Base-by-base conservation (phyloP, 305 asterid genomes). In the Galium porrigens region DNA sequence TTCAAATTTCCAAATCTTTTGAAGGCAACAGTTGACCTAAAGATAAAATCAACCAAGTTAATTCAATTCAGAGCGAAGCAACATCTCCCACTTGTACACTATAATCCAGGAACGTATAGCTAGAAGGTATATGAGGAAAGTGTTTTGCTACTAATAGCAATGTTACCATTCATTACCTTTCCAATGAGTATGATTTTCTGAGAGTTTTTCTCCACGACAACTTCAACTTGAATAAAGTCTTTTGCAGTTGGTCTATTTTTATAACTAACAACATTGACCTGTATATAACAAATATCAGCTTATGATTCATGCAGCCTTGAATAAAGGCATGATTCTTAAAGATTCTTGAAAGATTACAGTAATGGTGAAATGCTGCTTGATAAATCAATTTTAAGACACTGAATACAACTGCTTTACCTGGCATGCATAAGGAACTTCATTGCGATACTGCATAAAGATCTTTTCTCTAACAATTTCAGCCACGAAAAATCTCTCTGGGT, bases 361-460 rank as follows among this genome's bases (percentile, higher is more conserved):
- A 46, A 33, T 7, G 30, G n/a, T 9, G 30, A 61, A 12, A 8
- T 29, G 62, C 53, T 1, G 17, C 55, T 33, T n/a, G 4, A 2
- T 22, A 39, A 29, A 17, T 32, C 17, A 63, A 48, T 41, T 33
- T 25, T 11, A 5, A 55, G 27, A 66, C 54, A 51, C 15, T n/a
- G 15, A 61, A 61, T 60, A 32, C 55, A 5, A 53, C 14, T 41
- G 18, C 30, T 68, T 70, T 74, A 91, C 97, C 96, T 92, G 98
- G 76, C 95, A 89, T 17, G 98, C 95, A 69, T 92, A 92, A 58
- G 98, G 98, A 74, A 92, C 90, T 82, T 89, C 98, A 64, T 86
- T 82, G 39, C 91, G 83, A 72, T 81, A 92, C 78, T 92, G 98
- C 86, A 89, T 74, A 66, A 92, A 87, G 80, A 89, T 89, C 79